Evolutionary conservation across 352 stramenopile genomes (phyloP).

Genomic region (Pythium apleroticum): DNA sequence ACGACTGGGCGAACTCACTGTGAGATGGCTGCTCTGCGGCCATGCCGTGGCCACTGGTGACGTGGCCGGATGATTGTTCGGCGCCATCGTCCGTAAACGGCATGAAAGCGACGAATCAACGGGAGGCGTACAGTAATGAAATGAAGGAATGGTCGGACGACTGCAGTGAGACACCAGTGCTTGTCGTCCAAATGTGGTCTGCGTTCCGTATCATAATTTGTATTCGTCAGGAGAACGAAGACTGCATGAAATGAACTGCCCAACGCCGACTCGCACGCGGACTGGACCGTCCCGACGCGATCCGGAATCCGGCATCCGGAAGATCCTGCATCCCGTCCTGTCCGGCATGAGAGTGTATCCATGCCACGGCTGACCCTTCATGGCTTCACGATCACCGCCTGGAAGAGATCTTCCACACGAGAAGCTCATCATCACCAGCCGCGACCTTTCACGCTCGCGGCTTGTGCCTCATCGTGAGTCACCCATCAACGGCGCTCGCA

Average conservation of each 20-base stretch:
- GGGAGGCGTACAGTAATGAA: too few species aligned
- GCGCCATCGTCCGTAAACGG: background rate
- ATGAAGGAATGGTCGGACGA: too few species aligned
- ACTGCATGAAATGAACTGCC: too few species aligned
- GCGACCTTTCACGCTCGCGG: background rate
- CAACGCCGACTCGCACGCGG: too few species aligned
- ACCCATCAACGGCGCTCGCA: background rate
- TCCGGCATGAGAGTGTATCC: background rate
- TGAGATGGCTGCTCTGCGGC: background rate
- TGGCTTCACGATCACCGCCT: background rate
- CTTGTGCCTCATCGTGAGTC: background rate
- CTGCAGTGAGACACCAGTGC: background rate
- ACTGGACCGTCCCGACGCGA: too few species aligned
- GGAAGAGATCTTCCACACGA: background rate
- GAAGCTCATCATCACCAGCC: background rate
- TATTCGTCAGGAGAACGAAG: too few species aligned
- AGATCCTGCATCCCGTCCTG: too few species aligned
- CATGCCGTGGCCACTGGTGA: background rate
- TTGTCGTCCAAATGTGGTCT: background rate
- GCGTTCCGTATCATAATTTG: too few species aligned
- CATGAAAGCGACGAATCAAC: constrained; percentile 2
- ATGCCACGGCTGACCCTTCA: background rate
- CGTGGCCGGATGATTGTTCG: background rate
- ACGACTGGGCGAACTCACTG: background rate
- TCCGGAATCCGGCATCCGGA: too few species aligned